phyloP scores from a whole-genome alignment of 1,139 yeast species.

The Blastobotrys proliferans region DNA sequence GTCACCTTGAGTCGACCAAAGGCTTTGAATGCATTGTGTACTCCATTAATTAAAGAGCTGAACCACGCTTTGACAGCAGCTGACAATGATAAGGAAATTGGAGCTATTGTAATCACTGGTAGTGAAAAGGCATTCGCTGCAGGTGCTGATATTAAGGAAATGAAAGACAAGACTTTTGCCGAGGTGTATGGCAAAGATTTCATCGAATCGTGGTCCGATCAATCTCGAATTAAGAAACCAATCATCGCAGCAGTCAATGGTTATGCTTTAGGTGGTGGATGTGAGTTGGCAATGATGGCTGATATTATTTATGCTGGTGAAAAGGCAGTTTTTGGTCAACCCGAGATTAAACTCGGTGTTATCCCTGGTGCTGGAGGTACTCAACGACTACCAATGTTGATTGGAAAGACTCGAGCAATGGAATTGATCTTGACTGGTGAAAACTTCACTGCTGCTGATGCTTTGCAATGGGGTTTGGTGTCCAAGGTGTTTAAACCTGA shows the following conservation, averaged over 20 bases:
- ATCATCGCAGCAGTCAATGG: conserved; percentile 52
- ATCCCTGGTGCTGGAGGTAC: conserved; percentile 55
- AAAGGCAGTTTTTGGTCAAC: conserved; percentile 50
- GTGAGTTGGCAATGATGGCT: conserved; percentile 51
- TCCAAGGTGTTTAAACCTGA: conserved; percentile 41
- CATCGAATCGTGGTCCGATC: conserved; percentile 39
- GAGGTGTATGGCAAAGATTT: conserved; percentile 37
- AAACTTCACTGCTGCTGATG: conserved; percentile 42
- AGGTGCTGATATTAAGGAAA: conserved; percentile 53
- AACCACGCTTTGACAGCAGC: conserved; percentile 40
- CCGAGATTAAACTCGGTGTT: conserved; percentile 49
- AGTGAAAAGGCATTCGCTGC: conserved; percentile 48
- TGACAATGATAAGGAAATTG: conserved; percentile 39
- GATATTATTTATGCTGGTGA: conserved; percentile 50
- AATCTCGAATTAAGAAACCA: conserved; percentile 40
- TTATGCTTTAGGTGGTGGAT: conserved; percentile 52
- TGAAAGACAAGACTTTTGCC: conserved; percentile 40
- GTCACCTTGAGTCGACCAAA: conserved; percentile 63
- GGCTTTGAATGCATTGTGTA: conserved; percentile 61
- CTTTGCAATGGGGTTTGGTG: conserved; percentile 48
- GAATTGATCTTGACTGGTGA: conserved; percentile 47
- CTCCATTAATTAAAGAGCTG: conserved; percentile 43
- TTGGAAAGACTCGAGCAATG: conserved; percentile 49
- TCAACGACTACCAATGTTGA: conserved; percentile 44
- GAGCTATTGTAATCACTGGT: conserved; percentile 48